Base-by-base conservation (phyloP, 495 filamentous ascomycete species). In the Penicillium canescens region DNA sequence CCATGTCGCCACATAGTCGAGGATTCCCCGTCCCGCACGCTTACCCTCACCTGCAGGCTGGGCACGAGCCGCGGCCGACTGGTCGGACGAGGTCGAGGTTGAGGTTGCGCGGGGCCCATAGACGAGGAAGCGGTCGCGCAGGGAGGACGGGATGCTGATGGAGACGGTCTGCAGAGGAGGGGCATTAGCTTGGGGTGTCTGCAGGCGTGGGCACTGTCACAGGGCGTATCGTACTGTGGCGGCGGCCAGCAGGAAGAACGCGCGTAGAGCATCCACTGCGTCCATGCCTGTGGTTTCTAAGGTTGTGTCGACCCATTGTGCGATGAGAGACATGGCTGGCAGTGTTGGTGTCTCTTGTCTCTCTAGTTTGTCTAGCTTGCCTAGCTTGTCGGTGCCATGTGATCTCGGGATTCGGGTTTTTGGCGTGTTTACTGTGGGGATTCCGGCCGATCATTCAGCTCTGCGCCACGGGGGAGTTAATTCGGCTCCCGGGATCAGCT, bases 81-180 rank as follows among this genome's bases (percentile, higher is more conserved):
- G 20, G 48, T 33, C 24, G 68, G 51, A 41, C 57, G 49, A 49
- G 47, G 43, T 23, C 31, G 45, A 12, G 42, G 61, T 61, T 16
- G 62, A 56, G 48, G 71, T 74, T 28, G 79, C 69, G 63, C 84
- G 79, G 18, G 82, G 70, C 42, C 84, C 84, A 63, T 86, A 87
- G 35, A 71, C 60, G 28, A 87, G 65, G 65, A 85, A 84, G 39
- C 82, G 82, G 40, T 61, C 56, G 45, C 69, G 74, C 20, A 86
- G 60, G n/a, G 75, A 54, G 33, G 79, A 71, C n/a, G 78, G 61
- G 52, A 77, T 63, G 61, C 73, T 77, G 43, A 82, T 68, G 23
- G 81, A 64, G 21, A 86, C 54, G n/a, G 82, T 75, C 83, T 86
- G 67, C 31, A 34, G 37, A 38, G 37, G 46, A 56, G 34, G 34